Evolutionary conservation across 2,329 filamentous ascomycete species (phyloP).

Genomic region (Trichophyton benhamiae): DNA sequence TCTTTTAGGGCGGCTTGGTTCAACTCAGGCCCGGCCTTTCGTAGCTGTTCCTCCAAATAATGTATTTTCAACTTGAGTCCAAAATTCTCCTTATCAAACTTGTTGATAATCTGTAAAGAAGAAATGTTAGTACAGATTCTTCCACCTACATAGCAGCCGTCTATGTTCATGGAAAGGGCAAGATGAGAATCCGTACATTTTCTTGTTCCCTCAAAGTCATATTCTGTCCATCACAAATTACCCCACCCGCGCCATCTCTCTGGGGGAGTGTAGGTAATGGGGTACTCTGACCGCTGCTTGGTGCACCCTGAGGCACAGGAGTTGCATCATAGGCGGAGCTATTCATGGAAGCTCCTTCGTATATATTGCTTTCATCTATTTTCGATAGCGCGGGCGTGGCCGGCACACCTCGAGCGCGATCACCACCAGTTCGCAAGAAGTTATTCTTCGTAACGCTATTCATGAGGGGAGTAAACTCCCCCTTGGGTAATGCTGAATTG

Average conservation of each 20-base stretch:
- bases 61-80: conserved; percentile 93
- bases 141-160: background rate
- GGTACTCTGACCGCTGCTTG: conserved; percentile 71
- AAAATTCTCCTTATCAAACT: conserved; percentile 97
- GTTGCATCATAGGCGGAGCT: conserved; percentile 53
- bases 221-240: conserved; percentile 67
- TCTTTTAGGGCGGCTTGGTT: conserved; percentile 82
- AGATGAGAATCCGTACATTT: conserved; percentile 29
- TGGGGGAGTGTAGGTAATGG: conserved; percentile 60
- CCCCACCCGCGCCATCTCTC: conserved; percentile 50
- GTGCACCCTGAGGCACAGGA: conserved; percentile 60
- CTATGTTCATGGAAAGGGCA: background rate
- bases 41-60: conserved; percentile 81
- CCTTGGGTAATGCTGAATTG: conserved; percentile 41
- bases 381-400: conserved; percentile 64
- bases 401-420: conserved; percentile 41
- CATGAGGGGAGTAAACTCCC: conserved; percentile 88
- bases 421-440: conserved; percentile 41
- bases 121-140: background rate
- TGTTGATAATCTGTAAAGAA: conserved; percentile 56
- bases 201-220: conserved; percentile 90
- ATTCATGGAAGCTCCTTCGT: conserved; percentile 51
- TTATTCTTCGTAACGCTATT: conserved; percentile 64
- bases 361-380: conserved; percentile 58
- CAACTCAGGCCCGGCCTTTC: conserved; percentile 77